Percentiles rank a stretch among this genome's conserved stretches.
phyloP scores from a whole-genome alignment of 805 yeast genomes.

The Candida patagonica region DNA sequence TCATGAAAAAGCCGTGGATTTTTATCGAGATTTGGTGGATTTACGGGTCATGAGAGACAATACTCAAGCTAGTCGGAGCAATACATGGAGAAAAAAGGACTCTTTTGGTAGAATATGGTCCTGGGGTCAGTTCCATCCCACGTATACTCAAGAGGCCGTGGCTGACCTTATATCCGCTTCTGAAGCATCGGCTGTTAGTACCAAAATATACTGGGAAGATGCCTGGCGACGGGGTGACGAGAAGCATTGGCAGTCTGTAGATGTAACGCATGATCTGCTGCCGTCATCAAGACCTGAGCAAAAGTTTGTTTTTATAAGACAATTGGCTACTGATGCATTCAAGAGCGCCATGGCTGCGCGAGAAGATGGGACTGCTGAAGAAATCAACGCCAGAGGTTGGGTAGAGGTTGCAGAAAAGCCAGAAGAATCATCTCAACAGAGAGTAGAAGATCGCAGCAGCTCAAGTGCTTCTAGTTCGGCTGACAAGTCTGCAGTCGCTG shows the following conservation, averaged over 20 bases:
- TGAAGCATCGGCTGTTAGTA: conserved; percentile 43
- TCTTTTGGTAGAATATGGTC: conserved; percentile 2
- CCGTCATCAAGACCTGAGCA: conserved; percentile 19
- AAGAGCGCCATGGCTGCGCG: neutral
- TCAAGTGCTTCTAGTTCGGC: neutral
- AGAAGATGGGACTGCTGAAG: conserved; percentile 2
- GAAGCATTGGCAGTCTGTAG: conserved; percentile 48
- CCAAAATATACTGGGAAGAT: conserved; percentile 71
- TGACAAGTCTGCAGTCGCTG: neutral
- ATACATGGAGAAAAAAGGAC: conserved; percentile 52
- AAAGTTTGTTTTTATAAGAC: conserved; percentile 15
- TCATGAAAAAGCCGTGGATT: conserved; percentile 57
- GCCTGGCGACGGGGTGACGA: conserved; percentile 81
- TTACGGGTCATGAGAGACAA: conserved; percentile 68
- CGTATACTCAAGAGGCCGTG: conserved; percentile 83
- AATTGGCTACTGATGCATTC: conserved; percentile 10
- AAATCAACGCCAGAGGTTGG: neutral
- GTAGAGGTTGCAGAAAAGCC: neutral
- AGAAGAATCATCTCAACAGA: neutral
- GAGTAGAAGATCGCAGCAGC: neutral
- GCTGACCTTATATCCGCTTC: conserved; percentile 68
- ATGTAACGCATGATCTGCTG: conserved; percentile 15
- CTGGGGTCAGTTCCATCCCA: conserved; percentile 64
- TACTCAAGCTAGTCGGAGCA: conserved; percentile 46
- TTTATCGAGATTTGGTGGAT: conserved; percentile 65